phyloP scores from a whole-genome alignment of 768 basidiomycete genomes.

The Kwoniella dejecticola region DNA sequence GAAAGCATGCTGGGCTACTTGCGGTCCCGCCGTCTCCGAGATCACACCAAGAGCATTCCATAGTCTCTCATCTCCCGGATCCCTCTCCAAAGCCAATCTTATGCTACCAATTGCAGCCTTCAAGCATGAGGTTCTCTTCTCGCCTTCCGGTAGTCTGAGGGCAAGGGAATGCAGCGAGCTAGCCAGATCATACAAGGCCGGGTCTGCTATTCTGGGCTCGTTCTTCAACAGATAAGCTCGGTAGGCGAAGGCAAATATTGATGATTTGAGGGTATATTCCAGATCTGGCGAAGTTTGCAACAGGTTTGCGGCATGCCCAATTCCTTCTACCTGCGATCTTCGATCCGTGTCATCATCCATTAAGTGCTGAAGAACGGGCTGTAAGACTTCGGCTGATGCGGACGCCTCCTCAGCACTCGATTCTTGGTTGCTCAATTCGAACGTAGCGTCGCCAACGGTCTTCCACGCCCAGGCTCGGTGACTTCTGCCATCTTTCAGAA shows the following conservation, averaged over 20 bases:
- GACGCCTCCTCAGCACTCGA: constrained; percentile 57
- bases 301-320: constrained; percentile 42
- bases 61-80: constrained; percentile 69
- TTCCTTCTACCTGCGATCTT: constrained; percentile 70
- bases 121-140: constrained; percentile 27
- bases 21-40: constrained; percentile 67
- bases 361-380: constrained; percentile 60
- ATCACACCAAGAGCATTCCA: constrained; percentile 84
- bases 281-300: constrained; percentile 21
- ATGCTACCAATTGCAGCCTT: constrained; percentile 57
- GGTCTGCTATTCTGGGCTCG: constrained; percentile 44
- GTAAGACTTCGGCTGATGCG: constrained; percentile 28
- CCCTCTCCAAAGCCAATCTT: constrained; percentile 71
- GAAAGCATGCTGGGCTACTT: constrained; percentile 85
- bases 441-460: constrained; percentile 70
- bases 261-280: constrained; percentile 36
- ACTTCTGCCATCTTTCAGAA: constrained; percentile 23
- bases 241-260: constrained; percentile 53
- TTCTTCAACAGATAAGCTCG: constrained; percentile 52
- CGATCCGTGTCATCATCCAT: constrained; percentile 67
- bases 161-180: constrained; percentile 46
- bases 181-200: constrained; percentile 52
- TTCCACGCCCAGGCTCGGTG: constrained; percentile 68
- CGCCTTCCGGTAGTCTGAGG: constrained; percentile 9
- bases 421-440: constrained; percentile 64